These are phyloP conservation scores for Dioscorea dumetorum DNA, from an alignment of 106 monocot genomes.

Conservation along the genomic window DNA sequence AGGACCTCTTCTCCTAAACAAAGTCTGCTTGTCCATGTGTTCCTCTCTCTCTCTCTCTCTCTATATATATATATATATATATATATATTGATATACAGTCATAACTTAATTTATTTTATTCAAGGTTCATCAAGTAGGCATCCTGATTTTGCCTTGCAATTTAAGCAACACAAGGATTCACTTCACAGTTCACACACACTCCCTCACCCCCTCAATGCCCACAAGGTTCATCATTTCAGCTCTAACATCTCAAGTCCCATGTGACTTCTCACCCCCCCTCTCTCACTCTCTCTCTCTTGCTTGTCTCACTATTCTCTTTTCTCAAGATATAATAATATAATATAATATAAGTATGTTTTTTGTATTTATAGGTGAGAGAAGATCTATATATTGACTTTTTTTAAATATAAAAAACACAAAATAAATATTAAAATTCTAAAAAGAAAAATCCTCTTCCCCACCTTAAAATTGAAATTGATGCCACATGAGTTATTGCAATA, in stretches of 20 bases:
- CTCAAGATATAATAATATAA: not conserved
- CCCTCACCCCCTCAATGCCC: constrained; percentile 11
- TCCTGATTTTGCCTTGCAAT: constrained; percentile 41
- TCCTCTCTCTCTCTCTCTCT: too few relatives aligned
- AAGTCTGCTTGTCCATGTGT: constrained; percentile 13
- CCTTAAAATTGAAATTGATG: too few relatives aligned
- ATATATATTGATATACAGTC: not conserved
- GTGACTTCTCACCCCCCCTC: constrained; percentile 25
- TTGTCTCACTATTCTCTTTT: not conserved
- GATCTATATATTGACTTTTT: too few relatives aligned
- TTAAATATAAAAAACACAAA: constrained; percentile 2
- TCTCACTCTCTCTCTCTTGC: not conserved
- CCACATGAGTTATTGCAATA: too few relatives aligned
- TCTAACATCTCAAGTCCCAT: constrained; percentile 25
- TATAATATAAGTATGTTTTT: too few relatives aligned
- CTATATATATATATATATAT: not conserved
- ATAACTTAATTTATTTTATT: constrained; percentile 18
- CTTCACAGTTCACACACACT: not conserved
- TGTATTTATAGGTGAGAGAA: too few relatives aligned
- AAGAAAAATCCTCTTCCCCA: not conserved
- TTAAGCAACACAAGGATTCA: constrained; percentile 46
- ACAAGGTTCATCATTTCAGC: constrained; percentile 31
- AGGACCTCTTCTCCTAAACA: constrained; percentile 7
- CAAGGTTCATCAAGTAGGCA: constrained; percentile 30
- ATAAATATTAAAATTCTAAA: not conserved